A percentile compares a stretch with the other conserved stretches of the same genome.
These are phyloP conservation scores for Biancaea sappan DNA, from an alignment of 306 rosid genomes.

Conservation along the genomic window DNA sequence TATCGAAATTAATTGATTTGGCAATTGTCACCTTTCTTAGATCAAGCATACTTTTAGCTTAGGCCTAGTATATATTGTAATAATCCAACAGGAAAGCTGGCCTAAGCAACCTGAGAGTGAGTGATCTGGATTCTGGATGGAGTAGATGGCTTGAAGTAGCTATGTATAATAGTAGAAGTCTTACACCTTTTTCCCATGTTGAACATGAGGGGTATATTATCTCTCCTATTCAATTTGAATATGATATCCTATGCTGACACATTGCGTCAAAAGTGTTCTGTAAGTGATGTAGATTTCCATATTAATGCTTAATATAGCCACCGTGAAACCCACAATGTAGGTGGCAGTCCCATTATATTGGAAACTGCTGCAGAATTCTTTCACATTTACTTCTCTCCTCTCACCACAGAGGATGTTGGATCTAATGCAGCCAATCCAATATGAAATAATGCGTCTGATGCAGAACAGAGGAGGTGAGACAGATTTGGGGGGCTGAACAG, in stretches of 20 bases:
- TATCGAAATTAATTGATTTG: constrained; percentile 12
- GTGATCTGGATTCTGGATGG: constrained; percentile 18
- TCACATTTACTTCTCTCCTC: neutral
- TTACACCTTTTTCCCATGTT: neutral
- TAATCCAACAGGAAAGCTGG: neutral
- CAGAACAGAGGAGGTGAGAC: neutral
- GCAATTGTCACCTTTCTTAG: constrained; percentile 2
- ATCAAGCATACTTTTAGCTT: neutral
- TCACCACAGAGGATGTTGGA: neutral
- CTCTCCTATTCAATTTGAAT: no score
- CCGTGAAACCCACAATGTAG: neutral
- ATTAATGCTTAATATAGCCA: neutral
- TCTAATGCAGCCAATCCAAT: neutral
- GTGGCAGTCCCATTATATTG: neutral
- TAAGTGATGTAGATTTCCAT: neutral
- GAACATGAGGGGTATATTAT: neutral
- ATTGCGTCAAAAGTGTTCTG: neutral
- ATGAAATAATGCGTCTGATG: neutral
- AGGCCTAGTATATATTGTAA: neutral
- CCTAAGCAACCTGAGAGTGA: neutral
- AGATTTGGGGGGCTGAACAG: neutral
- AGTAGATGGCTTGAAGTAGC: neutral
- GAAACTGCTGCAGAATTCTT: neutral
- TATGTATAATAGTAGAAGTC: neutral
- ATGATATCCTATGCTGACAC: neutral